Evolutionary conservation across 1,139 yeast genomes (phyloP).

Genomic region (Diutina rugosa): DNA sequence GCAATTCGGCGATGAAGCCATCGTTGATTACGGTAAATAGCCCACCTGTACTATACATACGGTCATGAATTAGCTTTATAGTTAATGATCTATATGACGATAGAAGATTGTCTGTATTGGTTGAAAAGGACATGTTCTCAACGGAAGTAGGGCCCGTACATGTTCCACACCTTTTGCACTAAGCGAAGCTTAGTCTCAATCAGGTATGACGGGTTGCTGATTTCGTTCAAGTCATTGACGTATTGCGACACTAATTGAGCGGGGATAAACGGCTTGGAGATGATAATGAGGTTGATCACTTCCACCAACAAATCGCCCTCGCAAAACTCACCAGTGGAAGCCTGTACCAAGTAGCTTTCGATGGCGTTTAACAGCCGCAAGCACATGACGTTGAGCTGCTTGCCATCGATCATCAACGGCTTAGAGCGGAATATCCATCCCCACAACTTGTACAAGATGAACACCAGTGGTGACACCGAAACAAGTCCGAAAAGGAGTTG

Average conservation of each 20-base stretch:
- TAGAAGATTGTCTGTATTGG: no score
- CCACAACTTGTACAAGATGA: slow-evolving; percentile 34
- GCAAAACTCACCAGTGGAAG: slow-evolving; percentile 5
- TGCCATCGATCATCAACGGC: slow-evolving; percentile 23
- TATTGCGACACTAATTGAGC: slow-evolving; percentile 32
- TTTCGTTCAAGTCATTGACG: slow-evolving; percentile 42
- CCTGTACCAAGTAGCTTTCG: slow-evolving; percentile 33
- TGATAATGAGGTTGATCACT: slow-evolving; percentile 36
- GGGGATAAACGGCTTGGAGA: slow-evolving; percentile 38
- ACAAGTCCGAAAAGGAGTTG: slow-evolving; percentile 86
- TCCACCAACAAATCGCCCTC: slow-evolving; percentile 50
- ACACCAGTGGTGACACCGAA: slow-evolving; percentile 71
- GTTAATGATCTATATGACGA: not conserved
- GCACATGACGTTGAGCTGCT: slow-evolving; percentile 22
- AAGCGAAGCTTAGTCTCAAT: slow-evolving; percentile 17
- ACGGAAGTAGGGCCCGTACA: slow-evolving; percentile 30
- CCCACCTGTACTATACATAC: no score
- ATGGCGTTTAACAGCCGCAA: slow-evolving; percentile 42
- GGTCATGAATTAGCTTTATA: no score
- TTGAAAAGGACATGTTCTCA: not conserved
- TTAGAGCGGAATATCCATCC: not conserved
- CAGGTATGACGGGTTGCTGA: slow-evolving; percentile 13
- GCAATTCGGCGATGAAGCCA: not conserved
- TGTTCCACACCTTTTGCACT: slow-evolving; percentile 42
- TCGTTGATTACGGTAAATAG: not conserved